These are phyloP conservation scores for Colletotrichum theobromicola DNA, from an alignment of 2,329 filamentous ascomycete genomes.

Conservation along the genomic window DNA sequence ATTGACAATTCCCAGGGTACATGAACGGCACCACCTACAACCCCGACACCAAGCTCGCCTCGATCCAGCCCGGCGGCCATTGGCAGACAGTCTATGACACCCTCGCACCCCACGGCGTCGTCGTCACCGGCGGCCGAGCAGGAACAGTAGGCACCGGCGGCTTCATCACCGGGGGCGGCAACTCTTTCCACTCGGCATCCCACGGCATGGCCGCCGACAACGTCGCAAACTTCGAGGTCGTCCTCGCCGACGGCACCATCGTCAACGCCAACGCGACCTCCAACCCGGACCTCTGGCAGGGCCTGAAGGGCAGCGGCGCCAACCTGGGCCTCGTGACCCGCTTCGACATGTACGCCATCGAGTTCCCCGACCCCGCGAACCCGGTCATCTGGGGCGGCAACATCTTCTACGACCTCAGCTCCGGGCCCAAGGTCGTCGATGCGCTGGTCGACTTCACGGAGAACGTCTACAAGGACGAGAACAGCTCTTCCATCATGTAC, in stretches of 20 bases:
- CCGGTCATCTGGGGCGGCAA: conserved; percentile 37
- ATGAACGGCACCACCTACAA: conserved; percentile 36
- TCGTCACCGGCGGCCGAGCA: conserved; percentile 38
- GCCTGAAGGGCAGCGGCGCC: conserved; percentile 51
- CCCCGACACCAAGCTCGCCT: conserved; percentile 30
- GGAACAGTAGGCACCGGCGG: conserved; percentile 41
- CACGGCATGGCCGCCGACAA: conserved; percentile 53
- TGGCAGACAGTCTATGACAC: conserved; percentile 43
- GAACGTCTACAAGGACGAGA: conserved; percentile 34
- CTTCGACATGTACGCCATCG: conserved; percentile 35
- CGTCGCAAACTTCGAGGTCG: conserved; percentile 49
- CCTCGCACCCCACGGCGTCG: conserved; percentile 35
- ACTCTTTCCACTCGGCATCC: conserved; percentile 38
- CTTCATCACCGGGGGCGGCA: conserved; percentile 39
- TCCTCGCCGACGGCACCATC: conserved; percentile 48
- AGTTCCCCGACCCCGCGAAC: conserved; percentile 27
- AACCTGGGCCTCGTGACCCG: conserved; percentile 48
- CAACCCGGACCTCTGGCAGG: conserved; percentile 50
- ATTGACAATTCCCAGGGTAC: conserved; percentile 21
- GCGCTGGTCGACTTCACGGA: conserved; percentile 36
- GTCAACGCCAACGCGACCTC: conserved; percentile 43
- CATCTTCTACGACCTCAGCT: conserved; percentile 27
- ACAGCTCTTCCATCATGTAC: conserved; percentile 36
- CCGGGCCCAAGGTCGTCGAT: conserved; percentile 28
- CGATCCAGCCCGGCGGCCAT: conserved; percentile 37